Conservation (phyloP, 2,329 filamentous ascomycete genomes). For the Fusarium sp. region DNA sequence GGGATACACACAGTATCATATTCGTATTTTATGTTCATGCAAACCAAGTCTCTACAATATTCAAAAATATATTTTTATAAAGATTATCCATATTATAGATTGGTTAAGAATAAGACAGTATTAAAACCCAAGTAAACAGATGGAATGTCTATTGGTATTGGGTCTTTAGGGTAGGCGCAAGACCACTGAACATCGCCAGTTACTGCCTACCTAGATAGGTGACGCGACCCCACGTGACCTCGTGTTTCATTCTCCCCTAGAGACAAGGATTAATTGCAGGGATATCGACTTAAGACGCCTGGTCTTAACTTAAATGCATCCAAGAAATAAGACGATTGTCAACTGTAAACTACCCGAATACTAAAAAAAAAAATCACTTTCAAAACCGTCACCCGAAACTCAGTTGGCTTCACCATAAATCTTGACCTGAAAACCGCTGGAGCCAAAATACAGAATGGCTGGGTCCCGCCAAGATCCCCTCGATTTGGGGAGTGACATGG, state of each 20-base stretch:
- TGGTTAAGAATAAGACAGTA: too few species aligned
- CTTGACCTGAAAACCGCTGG: conserved; percentile 24
- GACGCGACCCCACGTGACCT: conserved; percentile 49
- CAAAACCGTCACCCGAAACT: conserved; percentile 45
- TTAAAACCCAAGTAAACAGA: too few species aligned
- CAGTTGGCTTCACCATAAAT: conserved; percentile 27
- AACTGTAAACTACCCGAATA: conserved; percentile 27
- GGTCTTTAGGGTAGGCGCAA: conserved; percentile 10
- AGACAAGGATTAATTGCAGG: conserved; percentile 36
- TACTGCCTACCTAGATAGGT: neutral
- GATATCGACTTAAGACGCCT: conserved; percentile 33
- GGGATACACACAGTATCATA: too few species aligned
- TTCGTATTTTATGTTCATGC: too few species aligned
- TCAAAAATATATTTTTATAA: too few species aligned
- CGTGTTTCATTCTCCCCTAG: conserved; percentile 36
- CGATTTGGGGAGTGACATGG: conserved; percentile 54
- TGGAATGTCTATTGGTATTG: too few species aligned
- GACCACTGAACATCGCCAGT: neutral
- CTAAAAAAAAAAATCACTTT: conserved; percentile 35
- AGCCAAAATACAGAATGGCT: conserved; percentile 39
- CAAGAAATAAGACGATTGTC: conserved; percentile 16
- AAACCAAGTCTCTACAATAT: too few species aligned
- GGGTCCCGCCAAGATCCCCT: conserved; percentile 41
- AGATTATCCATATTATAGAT: too few species aligned
- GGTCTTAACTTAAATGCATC: conserved; percentile 22